Base-by-base conservation (phyloP, 768 basidiomycete species). In the Leccinum incarnatum region DNA sequence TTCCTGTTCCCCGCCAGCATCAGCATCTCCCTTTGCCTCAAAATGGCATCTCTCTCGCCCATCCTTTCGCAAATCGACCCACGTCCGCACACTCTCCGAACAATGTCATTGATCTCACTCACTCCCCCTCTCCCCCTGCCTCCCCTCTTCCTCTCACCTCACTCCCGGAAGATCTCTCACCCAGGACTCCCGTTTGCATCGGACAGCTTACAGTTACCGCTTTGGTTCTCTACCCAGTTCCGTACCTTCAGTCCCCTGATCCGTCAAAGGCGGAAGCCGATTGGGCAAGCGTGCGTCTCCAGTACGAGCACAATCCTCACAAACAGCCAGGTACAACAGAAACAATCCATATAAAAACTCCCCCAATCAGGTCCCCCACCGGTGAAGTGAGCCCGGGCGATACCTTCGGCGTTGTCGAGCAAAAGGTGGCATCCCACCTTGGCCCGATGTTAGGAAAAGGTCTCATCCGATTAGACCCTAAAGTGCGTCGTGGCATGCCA, bases 381-480 rank as follows among this genome's bases (percentile, higher is more conserved):
- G 88, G 88, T 17, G 87, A 89, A 59, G 68, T 75, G 25, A 67
- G 78, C 3, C 69, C 77, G 6, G 86, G 86, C 2, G 90, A 94
- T 53, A 78, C 77, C 14, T 95, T 95, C 64, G 93, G 82, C 5
- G 87, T 95, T 19, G 83, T 95, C 30, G 93, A 95, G 68, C 91
- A 93, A 72, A 92, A 88, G 67, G 88, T 91, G 30, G 91, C 91
- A 5, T 84, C 83, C 36, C 76, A 83, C 47, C 76, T 95, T 29
- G 92, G 90, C 0, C 90, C 90, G 8, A 88, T 95, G 86, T 76
- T 95, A 54, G 87, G 88, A 15, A 91, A 89, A 64, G 91, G 91
- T 54, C 78, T 93, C 53, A 91, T 93, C 65, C 82, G 89, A 48
- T 74, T 93, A 55, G 91, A 92, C 69, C 88, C 86, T 42, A 88